Conservation (phyloP, 75 land plant genomes). For the Cupressus sempervirens region DNA sequence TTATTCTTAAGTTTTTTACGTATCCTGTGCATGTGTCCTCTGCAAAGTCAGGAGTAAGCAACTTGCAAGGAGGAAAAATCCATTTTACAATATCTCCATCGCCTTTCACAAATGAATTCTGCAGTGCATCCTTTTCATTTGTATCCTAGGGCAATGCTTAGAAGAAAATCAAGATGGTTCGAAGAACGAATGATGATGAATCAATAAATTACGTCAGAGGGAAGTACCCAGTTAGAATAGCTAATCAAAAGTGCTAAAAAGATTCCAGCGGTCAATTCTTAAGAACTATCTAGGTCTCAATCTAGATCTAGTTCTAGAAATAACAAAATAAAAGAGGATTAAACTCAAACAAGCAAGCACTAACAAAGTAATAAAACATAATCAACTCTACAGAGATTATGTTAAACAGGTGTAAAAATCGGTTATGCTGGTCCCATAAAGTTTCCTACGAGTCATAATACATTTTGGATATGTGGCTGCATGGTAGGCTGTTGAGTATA, state of each 20-base stretch:
- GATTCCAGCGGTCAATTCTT: background rate
- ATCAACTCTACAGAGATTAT: background rate
- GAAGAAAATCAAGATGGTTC: background rate
- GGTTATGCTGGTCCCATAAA: too few species aligned
- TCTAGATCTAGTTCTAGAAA: background rate
- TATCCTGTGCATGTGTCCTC: background rate
- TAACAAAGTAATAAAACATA: background rate
- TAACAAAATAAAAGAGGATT: background rate
- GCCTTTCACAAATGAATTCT: background rate
- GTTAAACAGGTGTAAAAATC: too few species aligned
- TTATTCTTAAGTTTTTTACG: background rate
- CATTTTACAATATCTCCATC: background rate
- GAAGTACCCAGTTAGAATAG: background rate
- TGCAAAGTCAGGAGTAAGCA: background rate
- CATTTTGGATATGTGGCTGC: too few species aligned
- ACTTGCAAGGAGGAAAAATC: background rate
- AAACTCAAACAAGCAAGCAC: background rate
- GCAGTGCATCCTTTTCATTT: background rate
- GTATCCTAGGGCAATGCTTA: background rate
- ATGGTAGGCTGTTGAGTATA: too few species aligned
- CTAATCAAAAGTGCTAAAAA: background rate
- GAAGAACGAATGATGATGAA: background rate
- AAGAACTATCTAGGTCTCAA: background rate
- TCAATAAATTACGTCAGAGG: background rate
- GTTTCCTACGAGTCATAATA: too few species aligned